Percentiles rank a stretch among this genome's conserved stretches.
phyloP scores from a whole-genome alignment of 2,329 filamentous ascomycete species.

The Neonectria hederae region DNA sequence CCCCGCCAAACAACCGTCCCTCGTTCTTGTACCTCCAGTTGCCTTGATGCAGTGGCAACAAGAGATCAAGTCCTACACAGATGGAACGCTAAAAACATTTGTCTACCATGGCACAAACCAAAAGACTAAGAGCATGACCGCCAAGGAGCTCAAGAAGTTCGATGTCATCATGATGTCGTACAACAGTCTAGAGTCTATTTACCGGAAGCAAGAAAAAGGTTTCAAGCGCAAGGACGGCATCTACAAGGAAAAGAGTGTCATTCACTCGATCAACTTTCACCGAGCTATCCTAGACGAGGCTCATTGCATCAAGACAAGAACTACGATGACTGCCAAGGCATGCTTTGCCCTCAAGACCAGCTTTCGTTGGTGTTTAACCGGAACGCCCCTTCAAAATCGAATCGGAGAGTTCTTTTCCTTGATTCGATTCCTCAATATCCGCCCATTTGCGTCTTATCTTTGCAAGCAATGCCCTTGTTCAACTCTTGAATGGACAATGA shows the following conservation, averaged over 20 bases:
- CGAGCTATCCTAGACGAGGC: conserved; percentile 94
- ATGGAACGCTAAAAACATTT: conserved; percentile 88
- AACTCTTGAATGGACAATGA: conserved; percentile 83
- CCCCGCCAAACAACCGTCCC: conserved; percentile 80
- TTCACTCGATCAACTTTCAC: conserved; percentile 89
- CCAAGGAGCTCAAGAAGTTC: conserved; percentile 80
- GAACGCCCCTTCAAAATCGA: conserved; percentile 94
- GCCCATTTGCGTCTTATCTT: conserved; percentile 91
- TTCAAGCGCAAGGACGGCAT: conserved; percentile 83
- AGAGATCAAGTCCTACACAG: conserved; percentile 83
- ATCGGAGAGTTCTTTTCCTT: conserved; percentile 98
- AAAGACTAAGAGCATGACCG: conserved; percentile 80
- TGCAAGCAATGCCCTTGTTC: conserved; percentile 88
- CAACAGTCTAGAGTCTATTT: conserved; percentile 89
- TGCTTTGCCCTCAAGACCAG: conserved; percentile 89
- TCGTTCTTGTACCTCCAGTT: conserved; percentile 92
- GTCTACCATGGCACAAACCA: conserved; percentile 89
- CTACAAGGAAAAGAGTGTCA: conserved; percentile 80
- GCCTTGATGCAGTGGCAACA: conserved; percentile 95
- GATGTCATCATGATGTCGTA: conserved; percentile 98
- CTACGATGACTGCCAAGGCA: conserved; percentile 91
- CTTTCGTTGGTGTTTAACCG: conserved; percentile 96
- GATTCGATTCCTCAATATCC: conserved; percentile 87
- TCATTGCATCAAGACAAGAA: conserved; percentile 91
- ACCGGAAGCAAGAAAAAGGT: conserved; percentile 91